Evolutionary conservation across 2,329 filamentous ascomycete species (phyloP).

Genomic region (Mariannaea sp.): DNA sequence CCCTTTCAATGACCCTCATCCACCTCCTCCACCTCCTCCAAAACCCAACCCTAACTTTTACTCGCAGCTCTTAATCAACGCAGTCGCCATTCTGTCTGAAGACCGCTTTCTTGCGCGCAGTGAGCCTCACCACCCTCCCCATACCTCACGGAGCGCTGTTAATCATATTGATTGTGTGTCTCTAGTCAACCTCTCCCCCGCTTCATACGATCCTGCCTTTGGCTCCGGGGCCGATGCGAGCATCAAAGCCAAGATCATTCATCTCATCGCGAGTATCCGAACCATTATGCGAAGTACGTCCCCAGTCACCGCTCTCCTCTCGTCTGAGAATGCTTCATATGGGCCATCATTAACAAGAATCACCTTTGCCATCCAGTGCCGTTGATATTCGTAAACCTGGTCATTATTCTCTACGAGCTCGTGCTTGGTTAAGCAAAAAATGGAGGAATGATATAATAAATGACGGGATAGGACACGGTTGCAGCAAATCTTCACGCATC

Average conservation of each 20-base stretch:
- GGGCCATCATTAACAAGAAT: constrained; percentile 14
- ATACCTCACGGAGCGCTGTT: constrained; percentile 10
- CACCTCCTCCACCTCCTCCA: not conserved
- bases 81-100: constrained; percentile 91
- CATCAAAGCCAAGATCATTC: constrained; percentile 84
- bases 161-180: constrained; percentile 5
- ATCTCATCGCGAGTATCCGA: constrained; percentile 86
- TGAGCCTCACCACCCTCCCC: constrained; percentile 32
- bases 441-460: constrained; percentile 1
- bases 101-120: constrained; percentile 84
- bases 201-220: constrained; percentile 75
- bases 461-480: constrained; percentile 23
- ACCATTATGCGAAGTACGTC: constrained; percentile 85
- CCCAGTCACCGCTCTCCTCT: not conserved
- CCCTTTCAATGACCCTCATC: not conserved
- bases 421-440: constrained; percentile 65
- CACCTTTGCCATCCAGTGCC: constrained; percentile 65
- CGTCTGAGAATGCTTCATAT: not conserved
- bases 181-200: constrained; percentile 74
- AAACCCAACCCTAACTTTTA: constrained; percentile 2
- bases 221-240: constrained; percentile 74
- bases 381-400: constrained; percentile 78
- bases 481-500: constrained; percentile 27
- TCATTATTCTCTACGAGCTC: constrained; percentile 83
- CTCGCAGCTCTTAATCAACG: constrained; percentile 81